A percentile compares a stretch with the other conserved stretches of the same genome.
These are phyloP conservation scores for Fusarium odoratissimum DNA, from an alignment of 2,329 filamentous ascomycete species.

Conservation along the genomic window DNA sequence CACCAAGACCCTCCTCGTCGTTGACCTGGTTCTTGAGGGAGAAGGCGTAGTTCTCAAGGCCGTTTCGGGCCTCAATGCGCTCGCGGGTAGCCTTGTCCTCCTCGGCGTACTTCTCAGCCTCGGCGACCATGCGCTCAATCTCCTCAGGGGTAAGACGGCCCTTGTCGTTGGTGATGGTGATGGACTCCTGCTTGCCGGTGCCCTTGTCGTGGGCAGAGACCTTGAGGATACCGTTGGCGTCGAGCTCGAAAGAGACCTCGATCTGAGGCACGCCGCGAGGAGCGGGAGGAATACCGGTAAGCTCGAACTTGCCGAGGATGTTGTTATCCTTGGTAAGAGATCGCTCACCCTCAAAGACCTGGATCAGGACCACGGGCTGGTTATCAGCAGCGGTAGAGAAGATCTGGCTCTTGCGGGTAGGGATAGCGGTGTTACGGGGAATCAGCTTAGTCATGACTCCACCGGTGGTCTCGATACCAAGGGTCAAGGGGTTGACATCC, in stretches of 20 bases:
- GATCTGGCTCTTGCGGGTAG: constrained; percentile 96
- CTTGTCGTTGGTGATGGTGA: constrained; percentile 99
- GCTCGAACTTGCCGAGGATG: constrained; percentile 96
- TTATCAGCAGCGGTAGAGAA: constrained; percentile 98
- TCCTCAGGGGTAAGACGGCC: constrained; percentile 95
- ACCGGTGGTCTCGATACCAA: constrained; percentile 97
- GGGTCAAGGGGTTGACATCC: constrained; percentile 96
- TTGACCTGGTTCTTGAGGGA: constrained; percentile 99
- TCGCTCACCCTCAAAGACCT: constrained; percentile 95
- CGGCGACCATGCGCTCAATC: constrained; percentile 98
- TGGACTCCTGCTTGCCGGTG: constrained; percentile 95
- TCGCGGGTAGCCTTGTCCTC: constrained; percentile 98
- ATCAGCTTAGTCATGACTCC: constrained; percentile 99
- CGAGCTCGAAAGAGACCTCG: constrained; percentile 96
- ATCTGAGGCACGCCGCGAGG: constrained; percentile 98
- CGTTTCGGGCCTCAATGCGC: constrained; percentile 96
- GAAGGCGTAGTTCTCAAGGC: constrained; percentile 99
- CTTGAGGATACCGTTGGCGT: constrained; percentile 98
- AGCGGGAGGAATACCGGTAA: constrained; percentile 93
- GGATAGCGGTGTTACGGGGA: constrained; percentile 92
- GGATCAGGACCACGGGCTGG: constrained; percentile 94
- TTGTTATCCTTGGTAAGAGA: constrained; percentile 98
- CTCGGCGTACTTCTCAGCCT: constrained; percentile 98
- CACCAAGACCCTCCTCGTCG: constrained; percentile 94
- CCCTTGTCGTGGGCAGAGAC: constrained; percentile 97